Base-by-base conservation (phyloP, 176 grass and related monocot species). In the Cocos nucifera region DNA sequence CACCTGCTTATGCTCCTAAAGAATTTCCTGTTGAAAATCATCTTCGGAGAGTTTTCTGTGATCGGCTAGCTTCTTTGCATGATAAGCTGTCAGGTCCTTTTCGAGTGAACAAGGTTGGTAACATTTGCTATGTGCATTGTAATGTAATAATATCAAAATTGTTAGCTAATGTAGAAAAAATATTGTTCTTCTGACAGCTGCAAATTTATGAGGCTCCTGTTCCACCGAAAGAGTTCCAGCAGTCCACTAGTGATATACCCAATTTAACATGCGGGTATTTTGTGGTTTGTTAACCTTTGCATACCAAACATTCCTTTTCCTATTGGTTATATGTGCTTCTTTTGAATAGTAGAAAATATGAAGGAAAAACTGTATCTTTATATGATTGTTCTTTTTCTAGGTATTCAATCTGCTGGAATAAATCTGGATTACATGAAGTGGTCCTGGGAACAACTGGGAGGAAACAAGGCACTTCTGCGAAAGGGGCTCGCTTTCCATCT, bases 321-420 rank as follows among this genome's bases (percentile, higher is more conserved):
- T 3, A 19, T 64, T 53, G 9, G 30, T 19, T 22, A 6, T 60
- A n/a, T 52, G 15, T 14, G 35, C 3, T 20, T 53, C 49, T 17
- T 17, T 4, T 53, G 23, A 19, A 22, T 61, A n/a, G n/a, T 63
- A 17, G 7, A 27, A 15, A 10, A 48, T 50, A 71, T 57, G 9
- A 61, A 25, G 21, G 24, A 51, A 58, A 17, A 44, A 44, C 35
- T 5, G 4, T 26, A 54, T 0, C 19, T 49, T 73, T 51, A 15
- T 54, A 23, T 0, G 25, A 8, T 44, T 44, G 49, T 28, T 77
- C 17, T 61, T 32, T 63, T 50, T 28, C 53, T 73, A 97, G 92
- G 66, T 90, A 97, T 57, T 97, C 86, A 3, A 78, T 97, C 30
- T 90, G 87, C 72, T 97, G 92, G 92, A 91, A 97, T 64, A 85